Conservation (phyloP, 768 basidiomycete genomes). For the Tubosaeta brunneosetosa region DNA sequence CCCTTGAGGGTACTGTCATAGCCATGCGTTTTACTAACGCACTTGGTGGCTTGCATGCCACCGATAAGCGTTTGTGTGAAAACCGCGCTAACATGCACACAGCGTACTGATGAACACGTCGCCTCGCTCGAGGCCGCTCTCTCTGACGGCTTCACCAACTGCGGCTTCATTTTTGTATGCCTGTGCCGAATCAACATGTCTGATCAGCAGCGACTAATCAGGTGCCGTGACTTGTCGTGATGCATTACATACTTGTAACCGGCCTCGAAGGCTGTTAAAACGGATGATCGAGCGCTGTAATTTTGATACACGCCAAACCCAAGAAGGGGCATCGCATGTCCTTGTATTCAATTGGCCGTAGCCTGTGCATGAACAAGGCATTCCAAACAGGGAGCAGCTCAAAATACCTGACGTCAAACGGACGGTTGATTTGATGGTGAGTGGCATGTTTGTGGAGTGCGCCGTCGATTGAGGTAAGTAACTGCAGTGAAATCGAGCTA, state of each 20-base stretch:
- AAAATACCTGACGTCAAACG: constrained; percentile 34
- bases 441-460: constrained; percentile 14
- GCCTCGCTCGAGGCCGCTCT: constrained; percentile 50
- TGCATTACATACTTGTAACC: constrained; percentile 52
- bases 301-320: constrained; percentile 74
- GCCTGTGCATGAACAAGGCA: constrained; percentile 2
- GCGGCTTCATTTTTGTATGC: constrained; percentile 60
- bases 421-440: constrained; percentile 30
- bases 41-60: constrained; percentile 56
- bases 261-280: constrained; percentile 55
- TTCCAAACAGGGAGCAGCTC: constrained; percentile 3
- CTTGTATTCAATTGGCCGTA: constrained; percentile 23
- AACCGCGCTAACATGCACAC: not conserved
- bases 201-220: constrained; percentile 20
- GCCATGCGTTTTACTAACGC: constrained; percentile 51
- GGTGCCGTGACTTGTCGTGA: not conserved
- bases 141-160: constrained; percentile 56
- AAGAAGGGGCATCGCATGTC: constrained; percentile 56
- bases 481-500: not conserved
- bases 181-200: constrained; percentile 74
- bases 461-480: constrained; percentile 15
- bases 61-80: constrained; percentile 2
- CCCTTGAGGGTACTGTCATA: constrained; percentile 56
- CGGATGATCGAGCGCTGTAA: constrained; percentile 49
- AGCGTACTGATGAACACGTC: constrained; percentile 67